Evolutionary conservation across 78 protist genomes (phyloP).

Genomic region (Dictyostelium citrinum): DNA sequence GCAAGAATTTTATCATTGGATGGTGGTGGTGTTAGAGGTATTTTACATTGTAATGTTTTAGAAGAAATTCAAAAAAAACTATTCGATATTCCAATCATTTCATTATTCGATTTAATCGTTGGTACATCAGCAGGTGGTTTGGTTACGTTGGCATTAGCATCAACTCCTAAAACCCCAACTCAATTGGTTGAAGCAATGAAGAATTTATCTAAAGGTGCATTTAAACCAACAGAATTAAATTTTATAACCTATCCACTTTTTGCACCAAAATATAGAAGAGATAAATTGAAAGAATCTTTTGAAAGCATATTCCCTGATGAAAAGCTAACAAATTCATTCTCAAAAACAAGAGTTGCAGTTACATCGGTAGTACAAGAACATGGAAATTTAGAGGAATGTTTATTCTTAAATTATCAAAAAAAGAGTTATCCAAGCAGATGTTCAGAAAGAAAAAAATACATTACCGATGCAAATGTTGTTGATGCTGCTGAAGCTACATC

Average conservation of each 20-base stretch:
- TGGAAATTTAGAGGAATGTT: not conserved
- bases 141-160: not conserved
- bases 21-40: slow-evolving; percentile 61
- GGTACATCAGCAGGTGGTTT: slow-evolving; percentile 20
- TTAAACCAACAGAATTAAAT: not conserved
- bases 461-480: not conserved
- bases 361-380: not conserved
- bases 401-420: not conserved
- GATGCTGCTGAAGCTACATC: not conserved
- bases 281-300: not conserved
- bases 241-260: not conserved
- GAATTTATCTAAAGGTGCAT: not conserved
- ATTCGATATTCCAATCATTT: not conserved
- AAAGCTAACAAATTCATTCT: not conserved
- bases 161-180: not conserved
- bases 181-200: not conserved
- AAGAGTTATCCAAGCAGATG: not conserved
- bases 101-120: slow-evolving; percentile 18
- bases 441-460: not conserved
- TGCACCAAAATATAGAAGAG: not conserved
- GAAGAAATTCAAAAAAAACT: not conserved
- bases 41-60: not conserved
- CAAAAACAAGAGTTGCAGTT: not conserved
- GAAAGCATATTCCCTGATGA: not conserved
- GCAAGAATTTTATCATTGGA: slow-evolving; percentile 20